These are phyloP conservation scores for Nannizzia gypsea DNA, from an alignment of 2,329 filamentous ascomycete species.

Conservation along the genomic window DNA sequence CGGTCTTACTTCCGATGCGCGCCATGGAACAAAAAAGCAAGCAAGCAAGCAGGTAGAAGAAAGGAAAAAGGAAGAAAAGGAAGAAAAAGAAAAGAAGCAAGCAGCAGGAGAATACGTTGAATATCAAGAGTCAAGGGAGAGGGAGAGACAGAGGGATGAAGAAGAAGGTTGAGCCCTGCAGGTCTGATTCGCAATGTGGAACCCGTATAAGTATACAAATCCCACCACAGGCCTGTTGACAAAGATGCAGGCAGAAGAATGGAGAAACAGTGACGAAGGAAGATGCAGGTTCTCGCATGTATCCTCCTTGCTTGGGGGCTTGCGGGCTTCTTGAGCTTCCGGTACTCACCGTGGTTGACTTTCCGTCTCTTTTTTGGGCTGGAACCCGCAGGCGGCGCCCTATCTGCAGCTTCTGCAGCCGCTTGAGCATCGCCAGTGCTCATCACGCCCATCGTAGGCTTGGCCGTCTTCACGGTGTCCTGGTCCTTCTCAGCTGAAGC, in stretches of 20 bases:
- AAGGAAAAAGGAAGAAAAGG: neutral
- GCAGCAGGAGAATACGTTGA: neutral
- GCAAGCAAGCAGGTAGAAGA: neutral
- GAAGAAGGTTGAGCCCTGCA: slow-evolving; percentile 14
- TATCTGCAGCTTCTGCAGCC: slow-evolving; percentile 23
- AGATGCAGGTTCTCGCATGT: neutral
- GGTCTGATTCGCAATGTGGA: slow-evolving; percentile 9
- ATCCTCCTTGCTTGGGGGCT: neutral
- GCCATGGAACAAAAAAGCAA: slow-evolving; percentile 1
- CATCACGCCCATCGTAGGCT: slow-evolving; percentile 20
- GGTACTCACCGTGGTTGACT: slow-evolving; percentile 68
- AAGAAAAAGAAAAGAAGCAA: neutral
- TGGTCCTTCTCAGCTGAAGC: slow-evolving; percentile 11
- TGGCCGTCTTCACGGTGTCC: slow-evolving; percentile 15
- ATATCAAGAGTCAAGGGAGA: neutral
- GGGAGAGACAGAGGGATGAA: slow-evolving; percentile 11
- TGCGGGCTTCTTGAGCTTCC: neutral
- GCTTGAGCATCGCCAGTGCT: slow-evolving; percentile 21
- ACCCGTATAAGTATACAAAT: neutral
- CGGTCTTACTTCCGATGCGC: slow-evolving; percentile 2
- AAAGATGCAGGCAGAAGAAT: neutral
- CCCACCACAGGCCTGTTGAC: neutral
- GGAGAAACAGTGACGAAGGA: neutral
- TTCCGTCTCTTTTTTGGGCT: slow-evolving; percentile 77
- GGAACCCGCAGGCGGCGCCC: slow-evolving; percentile 25